A percentile compares a stretch with the other conserved stretches of the same genome.
phyloP scores from a whole-genome alignment of 176 grass and related monocot species.

The Hordeum vulgare region DNA sequence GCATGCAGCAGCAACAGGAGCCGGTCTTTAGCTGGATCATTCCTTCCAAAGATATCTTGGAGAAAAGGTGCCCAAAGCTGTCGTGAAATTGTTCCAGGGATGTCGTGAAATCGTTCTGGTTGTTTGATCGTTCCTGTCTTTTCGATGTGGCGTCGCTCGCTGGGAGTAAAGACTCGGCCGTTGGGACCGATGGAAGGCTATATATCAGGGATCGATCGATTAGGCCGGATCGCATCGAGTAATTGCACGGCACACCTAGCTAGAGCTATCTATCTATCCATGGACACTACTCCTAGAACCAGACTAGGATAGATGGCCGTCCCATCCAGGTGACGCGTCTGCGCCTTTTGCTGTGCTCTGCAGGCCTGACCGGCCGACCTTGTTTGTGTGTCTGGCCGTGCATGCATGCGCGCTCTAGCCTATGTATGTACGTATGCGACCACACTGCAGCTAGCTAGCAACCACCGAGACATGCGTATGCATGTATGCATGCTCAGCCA shows the following conservation, averaged over 20 bases:
- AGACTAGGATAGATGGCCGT: background rate
- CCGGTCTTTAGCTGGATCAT: too few species aligned
- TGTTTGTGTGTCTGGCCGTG: background rate
- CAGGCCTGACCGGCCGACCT: background rate
- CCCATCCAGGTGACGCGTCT: constrained; percentile 51
- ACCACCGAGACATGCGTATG: background rate
- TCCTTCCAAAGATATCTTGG: too few species aligned
- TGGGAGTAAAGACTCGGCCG: background rate
- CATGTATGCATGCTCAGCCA: background rate
- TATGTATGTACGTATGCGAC: background rate
- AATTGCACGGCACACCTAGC: background rate
- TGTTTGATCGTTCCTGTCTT: background rate
- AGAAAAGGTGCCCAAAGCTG: too few species aligned
- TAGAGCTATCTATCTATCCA: background rate
- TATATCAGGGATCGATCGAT: background rate
- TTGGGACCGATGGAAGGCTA: background rate
- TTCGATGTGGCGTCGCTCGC: constrained; percentile 5
- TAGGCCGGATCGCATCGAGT: background rate
- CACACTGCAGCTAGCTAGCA: background rate
- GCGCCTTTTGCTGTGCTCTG: background rate
- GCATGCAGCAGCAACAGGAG: too few species aligned
- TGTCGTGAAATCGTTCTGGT: background rate
- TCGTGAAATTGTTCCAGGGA: too few species aligned
- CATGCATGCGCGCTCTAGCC: background rate
- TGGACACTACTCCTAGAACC: background rate